Evolutionary conservation across 257 asterid species (phyloP).

Genomic region (Nyctanthes arbortristis): DNA sequence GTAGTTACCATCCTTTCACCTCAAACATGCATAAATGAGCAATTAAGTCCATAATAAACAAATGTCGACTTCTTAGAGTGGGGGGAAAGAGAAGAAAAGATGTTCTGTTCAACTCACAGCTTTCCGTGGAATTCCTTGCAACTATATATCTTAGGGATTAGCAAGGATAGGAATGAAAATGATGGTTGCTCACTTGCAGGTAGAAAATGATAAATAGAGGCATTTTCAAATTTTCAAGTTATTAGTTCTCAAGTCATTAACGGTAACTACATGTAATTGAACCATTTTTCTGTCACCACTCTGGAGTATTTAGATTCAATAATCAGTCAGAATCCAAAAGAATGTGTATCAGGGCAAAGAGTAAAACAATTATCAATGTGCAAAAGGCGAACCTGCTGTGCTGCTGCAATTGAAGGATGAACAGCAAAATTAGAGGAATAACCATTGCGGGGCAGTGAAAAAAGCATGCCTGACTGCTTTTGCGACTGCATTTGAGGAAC

Average conservation of each 20-base stretch:
- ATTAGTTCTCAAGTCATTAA: neutral
- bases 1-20: too few relatives aligned
- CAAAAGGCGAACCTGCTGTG: slow-evolving; percentile 53
- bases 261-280: neutral
- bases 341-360: neutral
- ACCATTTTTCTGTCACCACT: neutral
- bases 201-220: neutral
- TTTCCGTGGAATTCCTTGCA: too few relatives aligned
- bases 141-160: too few relatives aligned
- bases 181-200: neutral
- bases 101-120: too few relatives aligned
- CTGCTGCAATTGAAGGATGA: slow-evolving; percentile 39
- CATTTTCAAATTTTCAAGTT: neutral
- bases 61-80: too few relatives aligned
- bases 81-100: too few relatives aligned
- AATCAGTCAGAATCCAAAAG: neutral
- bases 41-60: too few relatives aligned
- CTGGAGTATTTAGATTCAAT: neutral
- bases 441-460: slow-evolving; percentile 42
- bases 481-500: slow-evolving; percentile 36
- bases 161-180: too few relatives aligned
- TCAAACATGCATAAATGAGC: too few relatives aligned
- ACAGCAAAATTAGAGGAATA: slow-evolving; percentile 42
- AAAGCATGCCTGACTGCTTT: slow-evolving; percentile 34
- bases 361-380: neutral